Percentiles rank a stretch among this genome's conserved stretches.
Evolutionary conservation across 169 alveolate genomes (phyloP).

Genomic region (Hepatocystis sp.): DNA sequence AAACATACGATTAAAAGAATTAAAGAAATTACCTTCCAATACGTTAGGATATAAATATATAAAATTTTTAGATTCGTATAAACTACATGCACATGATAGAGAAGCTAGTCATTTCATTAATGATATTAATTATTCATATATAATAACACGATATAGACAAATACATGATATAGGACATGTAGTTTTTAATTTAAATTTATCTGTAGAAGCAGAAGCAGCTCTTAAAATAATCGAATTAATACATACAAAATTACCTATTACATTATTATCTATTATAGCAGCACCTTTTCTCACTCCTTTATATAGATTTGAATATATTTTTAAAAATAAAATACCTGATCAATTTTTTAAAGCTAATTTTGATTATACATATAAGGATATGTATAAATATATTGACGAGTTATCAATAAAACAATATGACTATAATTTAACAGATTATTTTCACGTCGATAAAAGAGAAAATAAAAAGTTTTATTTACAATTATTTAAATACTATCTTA

Average conservation of each 20-base stretch:
- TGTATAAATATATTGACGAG: conserved; percentile 45
- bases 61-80: conserved; percentile 75
- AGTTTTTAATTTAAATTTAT: conserved; percentile 70
- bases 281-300: conserved; percentile 75
- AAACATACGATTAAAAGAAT: conserved; percentile 60
- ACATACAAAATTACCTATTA: conserved; percentile 76
- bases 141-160: conserved; percentile 76
- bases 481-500: conserved; percentile 32
- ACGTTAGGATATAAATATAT: conserved; percentile 76
- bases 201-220: conserved; percentile 76
- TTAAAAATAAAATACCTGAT: conserved; percentile 37
- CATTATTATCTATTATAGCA: conserved; percentile 47
- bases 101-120: conserved; percentile 76
- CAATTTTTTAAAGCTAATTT: conserved; percentile 42
- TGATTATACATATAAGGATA: conserved; percentile 61
- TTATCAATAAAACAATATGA: conserved; percentile 59
- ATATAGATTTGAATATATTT: conserved; percentile 63
- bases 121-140: conserved; percentile 61
- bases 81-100: conserved; percentile 77
- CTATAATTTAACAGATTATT: conserved; percentile 67
- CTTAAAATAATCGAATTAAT: conserved; percentile 70
- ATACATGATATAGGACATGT: conserved; percentile 77
- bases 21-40: conserved; percentile 75
- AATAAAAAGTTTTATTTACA: conserved; percentile 13
- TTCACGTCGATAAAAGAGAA: conserved; percentile 60